Base-by-base conservation (phyloP, 2,329 filamentous ascomycete species). In the Xylaria sp. region DNA sequence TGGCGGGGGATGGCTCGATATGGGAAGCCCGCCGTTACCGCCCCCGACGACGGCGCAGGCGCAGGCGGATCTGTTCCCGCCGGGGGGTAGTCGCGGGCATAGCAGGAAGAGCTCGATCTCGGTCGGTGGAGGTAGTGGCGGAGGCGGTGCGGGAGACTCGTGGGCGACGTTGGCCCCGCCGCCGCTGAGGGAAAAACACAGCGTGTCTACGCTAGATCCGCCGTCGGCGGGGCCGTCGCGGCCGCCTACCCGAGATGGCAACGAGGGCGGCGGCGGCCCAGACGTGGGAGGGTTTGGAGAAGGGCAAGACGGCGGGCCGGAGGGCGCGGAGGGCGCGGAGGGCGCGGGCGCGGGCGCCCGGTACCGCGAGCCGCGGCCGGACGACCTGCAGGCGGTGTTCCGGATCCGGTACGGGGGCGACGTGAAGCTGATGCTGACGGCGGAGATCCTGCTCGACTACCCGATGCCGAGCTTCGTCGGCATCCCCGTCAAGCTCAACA, bases 391-490 rank as follows among this genome's bases (percentile, higher is more conserved):
- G 71, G 89, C 96, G 44, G 89, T 97, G 5, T 93, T 95, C 66
- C 88, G 92, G 61, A 92, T 96, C 56, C 87, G 86, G 51, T 99
- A 99, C 72, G 84, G 88, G 2, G 94, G 94, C 26, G 89, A 97
- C 67, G 82, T 99, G 54, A 87, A 87, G 62, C 82, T 99, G 52
- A 91, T 92, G 57, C 79, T 99, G 45, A 97, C 94, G 20, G 92
- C 94, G 0, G 92, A 97, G 73, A 96, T 99, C 39, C 79, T 97
- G 26, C 86, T 99, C 29, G 94, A 99, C 73, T 99, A 99, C 71
- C 94, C 94, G 1, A 97, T 97, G 91, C 92, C 92, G 39, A 96
- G 91, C 76, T 99, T 99, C 67, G 93, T 97, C 2, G 92, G 92
- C 11, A 93, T 99, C 57, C 94, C 94, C 1, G 82, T 99, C 43